Conservation (phyloP, 192 early-diverging fungal genomes). For the Mortierella alpina region DNA sequence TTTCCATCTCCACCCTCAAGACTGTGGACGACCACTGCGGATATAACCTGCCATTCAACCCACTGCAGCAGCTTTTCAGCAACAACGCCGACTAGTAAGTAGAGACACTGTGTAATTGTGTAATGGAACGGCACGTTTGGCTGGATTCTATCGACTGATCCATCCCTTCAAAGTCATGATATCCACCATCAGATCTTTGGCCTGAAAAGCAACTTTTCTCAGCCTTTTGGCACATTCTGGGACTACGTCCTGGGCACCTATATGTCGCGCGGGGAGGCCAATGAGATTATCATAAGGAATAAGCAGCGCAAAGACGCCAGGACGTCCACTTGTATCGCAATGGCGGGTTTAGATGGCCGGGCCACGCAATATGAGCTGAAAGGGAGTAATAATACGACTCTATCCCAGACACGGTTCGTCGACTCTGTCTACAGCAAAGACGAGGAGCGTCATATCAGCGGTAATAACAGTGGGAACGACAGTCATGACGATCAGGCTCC, state of each 20-base stretch:
- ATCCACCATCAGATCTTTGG: conserved; percentile 67
- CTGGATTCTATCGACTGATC: background rate
- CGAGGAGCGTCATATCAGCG: conserved; percentile 15
- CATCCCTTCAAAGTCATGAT: conserved; percentile 55
- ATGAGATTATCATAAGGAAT: conserved; percentile 31
- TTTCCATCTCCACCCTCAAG: conserved; percentile 77
- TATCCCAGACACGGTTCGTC: too few species aligned
- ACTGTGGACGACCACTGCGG: conserved; percentile 88
- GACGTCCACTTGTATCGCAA: background rate
- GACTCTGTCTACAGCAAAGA: background rate
- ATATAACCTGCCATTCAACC: conserved; percentile 81
- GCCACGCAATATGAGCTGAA: background rate
- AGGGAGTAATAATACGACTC: too few species aligned
- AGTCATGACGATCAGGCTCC: conserved; percentile 11
- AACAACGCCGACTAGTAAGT: conserved; percentile 82
- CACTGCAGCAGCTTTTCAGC: conserved; percentile 68
- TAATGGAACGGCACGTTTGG: background rate
- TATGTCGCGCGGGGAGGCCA: conserved; percentile 50
- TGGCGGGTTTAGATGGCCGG: background rate
- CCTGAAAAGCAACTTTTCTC: conserved; percentile 65
- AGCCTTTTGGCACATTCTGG: conserved; percentile 85
- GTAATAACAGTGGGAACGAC: conserved; percentile 35
- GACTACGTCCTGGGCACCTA: conserved; percentile 77
- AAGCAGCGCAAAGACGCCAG: conserved; percentile 17
- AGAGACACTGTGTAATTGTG: conserved; percentile 45